Conservation (phyloP, 257 asterid genomes). For the Nicotiana obtusifolia region DNA sequence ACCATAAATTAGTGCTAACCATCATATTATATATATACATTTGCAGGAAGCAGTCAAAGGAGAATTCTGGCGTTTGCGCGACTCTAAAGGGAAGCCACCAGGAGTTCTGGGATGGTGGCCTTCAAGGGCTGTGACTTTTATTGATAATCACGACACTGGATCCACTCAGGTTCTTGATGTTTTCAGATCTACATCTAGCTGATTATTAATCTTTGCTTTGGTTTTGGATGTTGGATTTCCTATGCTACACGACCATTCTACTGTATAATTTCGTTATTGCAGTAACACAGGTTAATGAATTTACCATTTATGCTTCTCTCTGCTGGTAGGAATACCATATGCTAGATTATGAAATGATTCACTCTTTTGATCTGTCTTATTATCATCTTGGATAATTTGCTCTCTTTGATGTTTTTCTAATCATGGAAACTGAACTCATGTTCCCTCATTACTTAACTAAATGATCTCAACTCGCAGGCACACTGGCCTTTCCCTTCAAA, state of each 20-base stretch:
- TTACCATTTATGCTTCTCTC: no score
- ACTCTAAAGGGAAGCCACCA: conserved; percentile 78
- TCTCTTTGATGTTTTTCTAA: not conserved
- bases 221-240: not conserved
- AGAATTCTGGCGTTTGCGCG: conserved; percentile 86
- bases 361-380: not conserved
- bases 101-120: conserved; percentile 99
- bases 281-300: not conserved
- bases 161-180: conserved; percentile 71
- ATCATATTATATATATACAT: not conserved
- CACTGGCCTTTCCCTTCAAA: conserved; percentile 93
- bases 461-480: conserved; percentile 43
- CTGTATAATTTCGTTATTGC: not conserved
- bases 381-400: not conserved
- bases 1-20: not conserved
- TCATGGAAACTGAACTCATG: not conserved
- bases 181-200: not conserved
- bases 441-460: conserved; percentile 2
- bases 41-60: conserved; percentile 90
- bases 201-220: not conserved
- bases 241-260: not conserved
- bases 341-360: not conserved
- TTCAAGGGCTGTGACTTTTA: conserved; percentile 86
- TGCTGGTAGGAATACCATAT: not conserved
- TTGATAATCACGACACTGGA: conserved; percentile 96